These are phyloP conservation scores for Leptographium procerum DNA, from an alignment of 2,329 filamentous ascomycete species.

Conservation along the genomic window DNA sequence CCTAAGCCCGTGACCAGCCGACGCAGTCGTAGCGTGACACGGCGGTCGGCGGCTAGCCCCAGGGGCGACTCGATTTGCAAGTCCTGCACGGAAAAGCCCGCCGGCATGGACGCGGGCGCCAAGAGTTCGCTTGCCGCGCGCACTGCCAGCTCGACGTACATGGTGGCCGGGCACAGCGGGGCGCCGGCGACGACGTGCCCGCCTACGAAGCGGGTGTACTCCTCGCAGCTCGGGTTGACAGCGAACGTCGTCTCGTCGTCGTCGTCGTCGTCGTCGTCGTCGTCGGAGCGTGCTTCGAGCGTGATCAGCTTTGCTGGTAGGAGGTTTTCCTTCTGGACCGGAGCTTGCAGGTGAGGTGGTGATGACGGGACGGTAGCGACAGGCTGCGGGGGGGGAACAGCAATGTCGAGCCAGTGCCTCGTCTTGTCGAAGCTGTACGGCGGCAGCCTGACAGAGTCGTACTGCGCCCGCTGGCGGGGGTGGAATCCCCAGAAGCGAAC, in stretches of 20 bases:
- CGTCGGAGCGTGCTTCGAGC: no score
- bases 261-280: no score
- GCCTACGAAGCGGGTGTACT: no score
- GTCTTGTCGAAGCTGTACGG: neutral
- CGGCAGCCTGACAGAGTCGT: conserved; percentile 5
- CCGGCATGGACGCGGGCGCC: neutral
- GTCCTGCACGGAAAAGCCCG: neutral
- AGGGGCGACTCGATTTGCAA: neutral
- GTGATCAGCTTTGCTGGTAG: no score
- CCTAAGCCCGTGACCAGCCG: no score
- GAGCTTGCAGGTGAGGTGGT: no score
- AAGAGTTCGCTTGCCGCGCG: neutral
- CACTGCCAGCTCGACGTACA: neutral
- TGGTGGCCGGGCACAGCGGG: neutral
- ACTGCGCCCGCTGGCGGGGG: neutral
- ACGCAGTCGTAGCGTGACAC: no score
- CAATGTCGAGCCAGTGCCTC: neutral
- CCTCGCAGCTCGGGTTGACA: no score
- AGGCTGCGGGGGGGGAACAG: neutral
- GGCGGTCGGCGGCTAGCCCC: conserved; percentile 1
- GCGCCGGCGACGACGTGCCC: no score
- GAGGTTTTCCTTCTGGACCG: no score
- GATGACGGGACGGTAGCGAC: neutral
- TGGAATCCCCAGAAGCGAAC: neutral
- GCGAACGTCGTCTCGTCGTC: no score